Evolutionary conservation across 176 grass and related monocot genomes (phyloP), one percentile per base, ranked within the genome.

Genomic region (Pontederia crassipes): DNA sequence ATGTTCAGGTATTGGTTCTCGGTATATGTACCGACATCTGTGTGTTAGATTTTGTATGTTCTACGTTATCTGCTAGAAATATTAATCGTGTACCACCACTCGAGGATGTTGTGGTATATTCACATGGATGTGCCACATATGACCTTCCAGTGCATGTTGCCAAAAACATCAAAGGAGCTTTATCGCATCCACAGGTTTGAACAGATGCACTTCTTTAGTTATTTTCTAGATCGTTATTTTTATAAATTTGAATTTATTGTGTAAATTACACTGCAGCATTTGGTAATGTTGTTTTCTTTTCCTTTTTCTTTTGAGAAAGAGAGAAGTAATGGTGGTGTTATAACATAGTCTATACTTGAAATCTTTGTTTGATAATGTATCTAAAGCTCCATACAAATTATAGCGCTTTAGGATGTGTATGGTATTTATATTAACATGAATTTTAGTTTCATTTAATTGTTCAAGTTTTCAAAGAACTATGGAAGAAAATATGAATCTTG

Each of bases 21-120:
- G 83, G 86, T 56, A 90, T 87, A 77, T 96, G 92, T 66, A 96
- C 87, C 8, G 92, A 91, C 66, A 32, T 76, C 4, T 96, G 87
- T 61, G 92, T 96, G 55, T 67, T 90, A 66, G 92, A 96, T 66
- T 90, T 96, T 48, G 83, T 72, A 35, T 82, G 80, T n/a, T 90
- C 83, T 27, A 74, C 78, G 57, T 59, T 96, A 32, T 80, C 78
- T 68, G 92, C 83, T 62, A 80, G 87, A 77, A 96, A 97, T 57
- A 80, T 97, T 68, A 81, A 67, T 17, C 66, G 59, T 18, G 70
- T 97, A n/a, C 81, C 72, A 16, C 87, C 92, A 17, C 66, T 97
- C 63, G 62, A 85, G 65, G 81, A 91, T 80, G 62, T 88, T 28
- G 75, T 90, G 5, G 86, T 97, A 59, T 91, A 97, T 77, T 90